Conservation (phyloP, 179 eudicot species). For the Drosera spatulata region DNA sequence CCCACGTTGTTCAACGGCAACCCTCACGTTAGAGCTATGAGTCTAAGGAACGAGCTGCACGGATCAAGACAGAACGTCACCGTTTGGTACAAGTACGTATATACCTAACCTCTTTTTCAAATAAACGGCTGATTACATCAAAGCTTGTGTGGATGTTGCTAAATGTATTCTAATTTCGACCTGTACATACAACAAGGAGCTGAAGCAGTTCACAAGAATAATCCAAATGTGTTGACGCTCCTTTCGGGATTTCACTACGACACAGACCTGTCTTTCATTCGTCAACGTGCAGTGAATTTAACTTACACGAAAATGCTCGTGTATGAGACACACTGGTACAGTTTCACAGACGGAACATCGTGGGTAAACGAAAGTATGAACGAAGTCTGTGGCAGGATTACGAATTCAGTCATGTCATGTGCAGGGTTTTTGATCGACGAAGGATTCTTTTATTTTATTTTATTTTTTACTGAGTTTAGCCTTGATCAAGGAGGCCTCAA, state of each 20-base stretch:
- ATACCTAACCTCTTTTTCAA: too few species aligned
- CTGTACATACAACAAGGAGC: slow-evolving; percentile 93
- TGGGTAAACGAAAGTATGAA: too few species aligned
- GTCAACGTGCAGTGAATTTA: slow-evolving; percentile 20
- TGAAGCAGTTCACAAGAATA: slow-evolving; percentile 73
- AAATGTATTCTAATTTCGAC: background rate
- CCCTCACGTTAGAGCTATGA: slow-evolving; percentile 67
- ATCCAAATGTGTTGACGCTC: slow-evolving; percentile 60
- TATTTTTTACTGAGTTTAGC: slow-evolving; percentile 84
- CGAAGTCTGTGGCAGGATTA: slow-evolving; percentile 44
- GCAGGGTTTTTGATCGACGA: slow-evolving; percentile 41
- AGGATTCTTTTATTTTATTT: slow-evolving; percentile 82
- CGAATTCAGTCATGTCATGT: slow-evolving; percentile 18
- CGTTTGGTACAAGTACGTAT: slow-evolving; percentile 82
- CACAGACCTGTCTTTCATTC: slow-evolving; percentile 56
- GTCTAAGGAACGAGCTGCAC: slow-evolving; percentile 89
- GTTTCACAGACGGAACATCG: slow-evolving; percentile 45
- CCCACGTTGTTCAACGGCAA: slow-evolving; percentile 55
- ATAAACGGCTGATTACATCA: too few species aligned
- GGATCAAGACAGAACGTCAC: slow-evolving; percentile 57
- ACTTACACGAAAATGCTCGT: slow-evolving; percentile 45
- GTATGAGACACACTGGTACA: slow-evolving; percentile 80
- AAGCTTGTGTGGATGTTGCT: background rate
- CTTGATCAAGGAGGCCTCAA: slow-evolving; percentile 49
- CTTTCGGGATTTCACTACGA: slow-evolving; percentile 73